These are phyloP conservation scores for Debaryomyces subglobosus DNA, from an alignment of 1,139 yeast genomes.

Conservation along the genomic window DNA sequence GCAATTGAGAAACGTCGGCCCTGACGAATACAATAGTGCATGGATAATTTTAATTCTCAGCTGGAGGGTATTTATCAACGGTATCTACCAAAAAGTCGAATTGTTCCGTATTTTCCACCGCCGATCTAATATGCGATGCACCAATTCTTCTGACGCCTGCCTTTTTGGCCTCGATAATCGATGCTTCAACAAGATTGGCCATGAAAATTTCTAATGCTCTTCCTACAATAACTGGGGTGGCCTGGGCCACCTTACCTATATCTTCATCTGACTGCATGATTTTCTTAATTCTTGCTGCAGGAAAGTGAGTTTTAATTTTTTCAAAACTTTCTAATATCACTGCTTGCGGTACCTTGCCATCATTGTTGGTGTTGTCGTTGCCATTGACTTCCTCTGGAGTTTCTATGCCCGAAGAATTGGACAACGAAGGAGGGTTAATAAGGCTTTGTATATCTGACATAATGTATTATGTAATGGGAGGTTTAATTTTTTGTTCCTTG, in stretches of 20 bases:
- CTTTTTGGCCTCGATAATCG: constrained; percentile 75
- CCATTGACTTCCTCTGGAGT: background rate
- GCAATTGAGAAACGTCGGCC: background rate
- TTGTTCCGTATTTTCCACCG: constrained; percentile 83
- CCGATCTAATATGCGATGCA: constrained; percentile 81
- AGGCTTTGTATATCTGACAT: constrained; percentile 17
- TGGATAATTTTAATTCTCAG: constrained; percentile 22
- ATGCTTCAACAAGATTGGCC: constrained; percentile 85
- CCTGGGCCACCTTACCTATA: constrained; percentile 97
- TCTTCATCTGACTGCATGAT: constrained; percentile 98
- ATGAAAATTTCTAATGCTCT: constrained; percentile 90
- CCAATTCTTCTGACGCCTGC: constrained; percentile 81
- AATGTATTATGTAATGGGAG: background rate
- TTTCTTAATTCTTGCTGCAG: constrained; percentile 94
- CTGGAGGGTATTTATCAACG: constrained; percentile 60
- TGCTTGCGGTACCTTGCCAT: constrained; percentile 27
- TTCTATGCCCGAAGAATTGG: background rate
- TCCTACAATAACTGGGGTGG: constrained; percentile 96
- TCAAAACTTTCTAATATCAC: constrained; percentile 42
- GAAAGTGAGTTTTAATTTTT: constrained; percentile 87
- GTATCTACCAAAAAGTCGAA: constrained; percentile 87
- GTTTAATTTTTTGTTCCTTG: background rate
- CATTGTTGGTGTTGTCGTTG: constrained; percentile 6
- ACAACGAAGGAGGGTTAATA: constrained; percentile 14
- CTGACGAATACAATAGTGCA: background rate